Percentiles rank a stretch among this genome's conserved stretches.
These are phyloP conservation scores for Cyberlindnera euphorbiiphila DNA, from an alignment of 805 yeast genomes.

Conservation along the genomic window DNA sequence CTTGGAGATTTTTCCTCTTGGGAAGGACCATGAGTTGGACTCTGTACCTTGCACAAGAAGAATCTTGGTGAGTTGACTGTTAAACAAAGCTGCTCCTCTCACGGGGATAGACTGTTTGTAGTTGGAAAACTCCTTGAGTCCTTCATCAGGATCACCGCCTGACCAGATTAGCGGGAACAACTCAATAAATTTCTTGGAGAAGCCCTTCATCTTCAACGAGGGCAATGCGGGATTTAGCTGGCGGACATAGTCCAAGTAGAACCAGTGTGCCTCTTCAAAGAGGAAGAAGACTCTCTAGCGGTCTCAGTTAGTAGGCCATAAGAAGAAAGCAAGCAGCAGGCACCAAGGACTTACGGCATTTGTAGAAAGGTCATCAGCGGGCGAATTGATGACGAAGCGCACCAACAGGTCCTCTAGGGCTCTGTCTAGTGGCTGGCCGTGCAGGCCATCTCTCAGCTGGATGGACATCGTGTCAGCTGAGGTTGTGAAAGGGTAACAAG, in stretches of 20 bases:
- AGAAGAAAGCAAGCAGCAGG: neutral
- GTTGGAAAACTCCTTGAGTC: constrained; percentile 70
- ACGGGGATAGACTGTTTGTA: constrained; percentile 93
- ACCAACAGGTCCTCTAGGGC: constrained; percentile 84
- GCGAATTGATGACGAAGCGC: constrained; percentile 86
- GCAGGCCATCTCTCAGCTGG: constrained; percentile 52
- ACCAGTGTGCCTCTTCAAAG: constrained; percentile 98
- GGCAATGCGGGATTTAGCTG: constrained; percentile 74
- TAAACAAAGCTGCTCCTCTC: constrained; percentile 89
- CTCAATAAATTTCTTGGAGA: constrained; percentile 63
- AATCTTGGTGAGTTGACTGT: constrained; percentile 62
- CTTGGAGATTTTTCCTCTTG: constrained; percentile 93
- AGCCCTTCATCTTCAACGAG: constrained; percentile 67
- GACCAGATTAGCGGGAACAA: constrained; percentile 76
- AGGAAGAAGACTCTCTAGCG: constrained; percentile 73
- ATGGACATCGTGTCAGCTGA: constrained; percentile 44
- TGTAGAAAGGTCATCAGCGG: constrained; percentile 82
- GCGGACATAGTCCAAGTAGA: constrained; percentile 80
- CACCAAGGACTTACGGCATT: constrained; percentile 37
- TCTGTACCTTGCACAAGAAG: constrained; percentile 83
- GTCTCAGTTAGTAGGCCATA: constrained; percentile 22
- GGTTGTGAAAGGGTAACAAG: no score
- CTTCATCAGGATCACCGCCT: constrained; percentile 80
- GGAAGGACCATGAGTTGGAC: constrained; percentile 87
- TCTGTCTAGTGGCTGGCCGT: constrained; percentile 63